Evolutionary conservation across 2,329 filamentous ascomycete genomes (phyloP).

Genomic region (Aspergillus cejpii): DNA sequence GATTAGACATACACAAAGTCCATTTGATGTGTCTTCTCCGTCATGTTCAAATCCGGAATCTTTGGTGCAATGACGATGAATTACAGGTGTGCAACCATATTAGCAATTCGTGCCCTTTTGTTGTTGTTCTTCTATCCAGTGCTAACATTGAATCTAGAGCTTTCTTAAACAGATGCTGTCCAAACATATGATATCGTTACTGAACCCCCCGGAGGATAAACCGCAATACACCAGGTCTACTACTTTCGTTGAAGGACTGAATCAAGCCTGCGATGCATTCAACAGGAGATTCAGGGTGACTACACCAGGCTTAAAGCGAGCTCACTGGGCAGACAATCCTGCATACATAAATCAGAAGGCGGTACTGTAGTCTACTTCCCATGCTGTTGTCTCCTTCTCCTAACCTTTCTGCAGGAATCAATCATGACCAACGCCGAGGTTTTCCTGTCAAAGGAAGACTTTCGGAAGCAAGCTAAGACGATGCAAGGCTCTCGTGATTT

Average conservation of each 20-base stretch:
- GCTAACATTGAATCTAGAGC: constrained; percentile 20
- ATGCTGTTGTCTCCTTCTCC: constrained; percentile 9
- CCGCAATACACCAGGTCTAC: constrained; percentile 70
- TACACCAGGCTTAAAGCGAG: constrained; percentile 60
- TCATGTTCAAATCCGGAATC: constrained; percentile 70
- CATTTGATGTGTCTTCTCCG: constrained; percentile 77
- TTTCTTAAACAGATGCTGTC: constrained; percentile 58
- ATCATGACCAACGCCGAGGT: constrained; percentile 60
- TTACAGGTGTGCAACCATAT: constrained; percentile 50
- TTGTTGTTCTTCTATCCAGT: neutral
- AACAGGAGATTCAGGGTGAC: constrained; percentile 63
- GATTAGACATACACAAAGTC: constrained; percentile 74
- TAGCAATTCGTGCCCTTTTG: neutral
- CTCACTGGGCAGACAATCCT: constrained; percentile 67
- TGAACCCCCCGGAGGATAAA: constrained; percentile 61
- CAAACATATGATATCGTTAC: constrained; percentile 57
- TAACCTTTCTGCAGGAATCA: constrained; percentile 41
- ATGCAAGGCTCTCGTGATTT: constrained; percentile 80
- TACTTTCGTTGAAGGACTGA: constrained; percentile 72
- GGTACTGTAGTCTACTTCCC: constrained; percentile 13
- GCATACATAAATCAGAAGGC: constrained; percentile 54
- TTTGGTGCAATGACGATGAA: constrained; percentile 74
- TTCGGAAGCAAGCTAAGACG: constrained; percentile 60
- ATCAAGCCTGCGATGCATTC: constrained; percentile 62
- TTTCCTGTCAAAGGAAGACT: constrained; percentile 64